Conservation (phyloP, 352 stramenopile species). For the Phytopythium litorale region DNA sequence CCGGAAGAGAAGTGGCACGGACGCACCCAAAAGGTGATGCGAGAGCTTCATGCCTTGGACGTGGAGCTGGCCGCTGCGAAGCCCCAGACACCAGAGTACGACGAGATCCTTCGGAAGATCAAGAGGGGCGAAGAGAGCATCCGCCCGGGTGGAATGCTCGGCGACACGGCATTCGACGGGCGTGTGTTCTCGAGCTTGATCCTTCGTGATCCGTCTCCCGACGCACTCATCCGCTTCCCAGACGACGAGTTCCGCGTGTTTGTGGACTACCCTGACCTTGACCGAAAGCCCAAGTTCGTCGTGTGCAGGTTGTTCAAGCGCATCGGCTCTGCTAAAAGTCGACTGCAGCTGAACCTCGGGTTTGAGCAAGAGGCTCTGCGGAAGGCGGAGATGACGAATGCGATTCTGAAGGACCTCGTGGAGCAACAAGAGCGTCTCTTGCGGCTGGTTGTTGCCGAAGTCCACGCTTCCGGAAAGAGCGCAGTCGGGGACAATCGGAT, state of each 20-base stretch:
- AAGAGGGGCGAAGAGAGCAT: constrained; percentile 19
- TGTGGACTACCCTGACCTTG: constrained; percentile 19
- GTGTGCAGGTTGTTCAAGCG: constrained; percentile 56
- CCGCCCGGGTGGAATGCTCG: constrained; percentile 1
- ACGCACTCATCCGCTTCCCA: constrained; percentile 42
- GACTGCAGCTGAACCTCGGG: constrained; percentile 16
- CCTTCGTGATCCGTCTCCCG: constrained; percentile 31
- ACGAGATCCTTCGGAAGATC: constrained; percentile 14
- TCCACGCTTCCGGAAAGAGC: constrained; percentile 17
- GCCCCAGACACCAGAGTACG: constrained; percentile 14
- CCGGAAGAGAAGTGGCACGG: constrained; percentile 39
- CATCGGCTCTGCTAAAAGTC: constrained; percentile 27
- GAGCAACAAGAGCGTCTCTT: constrained; percentile 33
- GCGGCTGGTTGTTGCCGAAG: constrained; percentile 25
- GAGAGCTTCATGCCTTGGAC: constrained; percentile 20
- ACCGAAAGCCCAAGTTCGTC: constrained; percentile 17
- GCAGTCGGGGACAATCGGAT: constrained; percentile 17
- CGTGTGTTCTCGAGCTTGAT: constrained; percentile 37
- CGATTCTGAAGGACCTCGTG: constrained; percentile 32
- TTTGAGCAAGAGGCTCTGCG: constrained; percentile 11
- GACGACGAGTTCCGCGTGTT: constrained; percentile 44
- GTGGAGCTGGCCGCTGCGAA: constrained; percentile 17
- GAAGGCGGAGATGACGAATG: constrained; percentile 22
- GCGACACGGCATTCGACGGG: constrained; percentile 15
- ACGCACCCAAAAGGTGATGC: constrained; percentile 30